phyloP scores from a whole-genome alignment of 2,329 filamentous ascomycete species.

The Fusarium mundagurra region DNA sequence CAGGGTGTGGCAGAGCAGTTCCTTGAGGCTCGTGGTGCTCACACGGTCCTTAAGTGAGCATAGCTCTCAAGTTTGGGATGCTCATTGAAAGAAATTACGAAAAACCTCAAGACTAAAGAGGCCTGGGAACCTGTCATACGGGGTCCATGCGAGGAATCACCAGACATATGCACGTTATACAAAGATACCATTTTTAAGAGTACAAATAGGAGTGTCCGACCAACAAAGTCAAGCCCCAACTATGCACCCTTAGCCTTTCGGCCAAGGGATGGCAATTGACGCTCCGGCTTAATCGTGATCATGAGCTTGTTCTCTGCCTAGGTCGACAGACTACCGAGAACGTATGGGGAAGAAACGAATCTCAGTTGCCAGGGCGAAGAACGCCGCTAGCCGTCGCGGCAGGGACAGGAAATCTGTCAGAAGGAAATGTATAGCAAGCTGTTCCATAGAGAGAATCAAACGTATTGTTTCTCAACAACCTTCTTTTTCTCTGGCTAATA shows the following conservation, averaged over 20 bases:
- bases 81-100: slow-evolving; percentile 7
- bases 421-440: slow-evolving; percentile 18
- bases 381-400: slow-evolving; percentile 65
- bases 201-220: slow-evolving; percentile 68
- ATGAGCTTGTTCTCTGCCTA: slow-evolving; percentile 76
- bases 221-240: slow-evolving; percentile 96
- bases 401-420: slow-evolving; percentile 38
- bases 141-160: slow-evolving; percentile 6
- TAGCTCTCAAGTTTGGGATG: not conserved
- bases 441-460: slow-evolving; percentile 12
- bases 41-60: slow-evolving; percentile 87
- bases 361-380: slow-evolving; percentile 69
- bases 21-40: slow-evolving; percentile 87
- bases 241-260: slow-evolving; percentile 86
- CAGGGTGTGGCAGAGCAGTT: slow-evolving; percentile 89
- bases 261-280: slow-evolving; percentile 81
- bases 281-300: slow-evolving; percentile 99
- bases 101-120: not conserved
- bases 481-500: not conserved
- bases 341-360: slow-evolving; percentile 67
- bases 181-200: slow-evolving; percentile 11
- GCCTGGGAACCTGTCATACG: not conserved
- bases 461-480: not conserved
- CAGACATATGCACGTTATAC: slow-evolving; percentile 3
- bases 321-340: slow-evolving; percentile 82